Evolutionary conservation across 345 rosid species (phyloP), one percentile per base, ranked within the genome.

Genomic region (Linum lewisii): DNA sequence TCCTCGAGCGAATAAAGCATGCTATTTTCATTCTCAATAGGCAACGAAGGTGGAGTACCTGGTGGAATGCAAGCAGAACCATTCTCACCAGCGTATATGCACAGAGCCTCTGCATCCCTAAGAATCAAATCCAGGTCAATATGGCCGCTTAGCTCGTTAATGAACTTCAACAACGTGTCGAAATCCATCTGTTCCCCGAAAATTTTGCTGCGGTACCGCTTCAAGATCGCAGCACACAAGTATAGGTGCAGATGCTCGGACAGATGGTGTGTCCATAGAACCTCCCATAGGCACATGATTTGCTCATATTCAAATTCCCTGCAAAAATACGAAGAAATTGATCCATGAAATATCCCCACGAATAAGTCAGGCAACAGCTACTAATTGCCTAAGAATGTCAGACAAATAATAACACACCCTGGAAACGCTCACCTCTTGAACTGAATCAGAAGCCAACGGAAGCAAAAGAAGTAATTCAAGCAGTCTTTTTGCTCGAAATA

Each of bases 401-500:
- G 8, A n/a, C 42, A 51, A 18, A 44, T 3, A 21, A 52, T 0
- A 20, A 21, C 14, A 52, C 23, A 52, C 22, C 23, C 23, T 2
- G 24, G 56, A 6, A 19, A 32, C 58, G 42, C 77, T 65, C n/a
- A 93, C 99, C 99, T 90, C 77, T 90, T 93, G 67, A 94, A 94
- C 68, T 90, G 97, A 60, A 90, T 87, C 36, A 94, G 78, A 72
- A 87, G 64, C 99, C 99, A 94, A 75, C 97, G 99, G 80, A 94
- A 94, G 70, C 99, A 94, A 74, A 94, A 90, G 92, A 94, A 94
- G 73, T 84, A 94, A 78, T 90, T 94, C 88, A 94, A 80, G 77
- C 99, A 94, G 57, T 94, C 97, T 60, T 90, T 87, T 81, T 90
- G 89, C 84, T 73, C 78, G 69, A 90, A 87, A 73, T 94, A 87